These are phyloP conservation scores for Pseudopyricularia cyperi DNA, from an alignment of 2,329 filamentous ascomycete genomes.

Conservation along the genomic window DNA sequence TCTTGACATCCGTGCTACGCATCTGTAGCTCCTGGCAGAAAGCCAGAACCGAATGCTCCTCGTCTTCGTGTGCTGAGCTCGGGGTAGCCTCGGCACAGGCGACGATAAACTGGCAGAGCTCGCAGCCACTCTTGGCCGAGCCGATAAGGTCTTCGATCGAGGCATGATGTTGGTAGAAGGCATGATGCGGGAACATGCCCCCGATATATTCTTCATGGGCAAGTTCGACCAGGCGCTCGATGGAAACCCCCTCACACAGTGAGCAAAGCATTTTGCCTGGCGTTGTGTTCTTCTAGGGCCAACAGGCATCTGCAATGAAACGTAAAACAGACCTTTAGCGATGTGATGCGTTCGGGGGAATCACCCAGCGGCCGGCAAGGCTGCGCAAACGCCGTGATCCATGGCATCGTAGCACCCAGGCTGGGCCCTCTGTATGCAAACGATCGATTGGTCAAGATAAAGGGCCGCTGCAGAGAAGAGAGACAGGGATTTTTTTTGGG, in stretches of 20 bases:
- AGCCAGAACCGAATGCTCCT: neutral
- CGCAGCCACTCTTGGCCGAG: neutral
- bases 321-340: too few species aligned
- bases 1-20: neutral
- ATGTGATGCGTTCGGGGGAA: too few species aligned
- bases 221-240: conserved; percentile 42
- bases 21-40: neutral
- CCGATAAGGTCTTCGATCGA: neutral
- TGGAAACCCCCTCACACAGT: conserved; percentile 3
- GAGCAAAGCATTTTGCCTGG: neutral
- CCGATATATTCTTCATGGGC: conserved; percentile 33
- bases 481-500: too few species aligned
- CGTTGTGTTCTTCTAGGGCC: too few species aligned
- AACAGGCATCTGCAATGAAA: too few species aligned
- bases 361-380: too few species aligned
- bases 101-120: neutral
- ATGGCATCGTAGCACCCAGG: too few species aligned
- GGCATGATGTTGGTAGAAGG: neutral
- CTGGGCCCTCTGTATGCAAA: too few species aligned
- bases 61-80: too few species aligned
- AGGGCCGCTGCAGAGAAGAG: too few species aligned
- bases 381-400: too few species aligned
- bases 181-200: neutral
- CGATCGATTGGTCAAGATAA: too few species aligned
- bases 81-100: neutral